Conservation (phyloP, 2,329 filamentous ascomycete species). For the Nannizziopsis barbatae region DNA sequence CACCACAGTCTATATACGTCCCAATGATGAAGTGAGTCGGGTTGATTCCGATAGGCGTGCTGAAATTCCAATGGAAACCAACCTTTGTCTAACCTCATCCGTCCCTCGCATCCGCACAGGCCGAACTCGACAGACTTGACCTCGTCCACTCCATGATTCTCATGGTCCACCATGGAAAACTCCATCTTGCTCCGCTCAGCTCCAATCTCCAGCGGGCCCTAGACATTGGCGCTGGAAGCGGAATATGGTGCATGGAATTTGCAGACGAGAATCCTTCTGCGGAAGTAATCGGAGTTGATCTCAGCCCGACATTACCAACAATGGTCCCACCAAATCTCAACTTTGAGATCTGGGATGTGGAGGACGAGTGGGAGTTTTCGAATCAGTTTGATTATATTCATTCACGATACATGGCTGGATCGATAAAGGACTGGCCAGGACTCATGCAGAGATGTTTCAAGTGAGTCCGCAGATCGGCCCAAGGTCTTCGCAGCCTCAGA, state of each 20-base stretch:
- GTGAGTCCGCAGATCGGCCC: background rate
- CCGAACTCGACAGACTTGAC: slow-evolving; percentile 33
- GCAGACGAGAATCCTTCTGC: slow-evolving; percentile 29
- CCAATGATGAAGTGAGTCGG: slow-evolving; percentile 7
- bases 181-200: slow-evolving; percentile 30
- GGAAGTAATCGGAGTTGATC: slow-evolving; percentile 22
- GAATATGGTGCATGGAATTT: slow-evolving; percentile 38
- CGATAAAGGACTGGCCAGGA: slow-evolving; percentile 41
- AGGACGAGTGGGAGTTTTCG: slow-evolving; percentile 47
- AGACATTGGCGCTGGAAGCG: slow-evolving; percentile 41
- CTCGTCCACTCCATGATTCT: slow-evolving; percentile 32
- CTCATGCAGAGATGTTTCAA: background rate
- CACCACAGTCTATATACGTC: background rate
- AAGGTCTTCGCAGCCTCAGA: background rate
- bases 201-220: slow-evolving; percentile 33
- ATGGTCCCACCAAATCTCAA: slow-evolving; percentile 50
- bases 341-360: slow-evolving; percentile 53
- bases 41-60: slow-evolving; percentile 27
- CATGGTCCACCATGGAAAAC: slow-evolving; percentile 20
- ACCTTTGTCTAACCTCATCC: slow-evolving; percentile 9
- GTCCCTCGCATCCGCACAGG: background rate
- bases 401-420: slow-evolving; percentile 40
- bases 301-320: background rate
- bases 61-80: too few species aligned
- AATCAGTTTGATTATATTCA: slow-evolving; percentile 48